Base-by-base conservation (phyloP, 2,329 filamentous ascomycete species). In the Stachybotrys chlorohalonatus region DNA sequence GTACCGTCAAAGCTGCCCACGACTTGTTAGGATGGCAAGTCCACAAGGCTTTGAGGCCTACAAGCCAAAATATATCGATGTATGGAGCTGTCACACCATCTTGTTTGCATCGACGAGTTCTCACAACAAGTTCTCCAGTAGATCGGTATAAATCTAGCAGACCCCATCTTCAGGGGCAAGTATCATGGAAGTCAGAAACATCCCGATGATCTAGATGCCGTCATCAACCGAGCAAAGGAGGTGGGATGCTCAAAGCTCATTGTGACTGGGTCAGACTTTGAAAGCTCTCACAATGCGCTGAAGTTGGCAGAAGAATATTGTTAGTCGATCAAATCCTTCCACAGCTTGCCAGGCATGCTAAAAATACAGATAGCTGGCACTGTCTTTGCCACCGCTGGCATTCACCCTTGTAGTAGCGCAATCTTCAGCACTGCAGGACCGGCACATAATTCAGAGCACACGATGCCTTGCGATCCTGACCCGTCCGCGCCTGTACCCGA, bases 131-230 rank as follows among this genome's bases (percentile, higher is more conserved):
- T 24, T 8, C 45, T 59, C 60, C 42, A 63, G 58, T 66, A 86
- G 83, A 86, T 99, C 65, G 94, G 93, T 55, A 96, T 99, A 77
- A 99, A 99, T 70, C 81, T 99, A 54, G 89, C 92, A 53, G 94
- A 99, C 66, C 89, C 89, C 53, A 90, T 96, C 56, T 99, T 93
- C 70, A 82, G 83, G 50, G 94, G 94, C 52, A 73, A 82, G 47
- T 95, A 97, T 67, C 86, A 95, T 66, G 90, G 89, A 64, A 91
- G 85, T 58, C 79, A 89, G 61, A 73, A 76, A 31, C 90, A 95
- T 63, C 81, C 85, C 11, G 79, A 89, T 63, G 90, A 95, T 66
- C 80, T 93, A 15, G 70, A 78, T 31, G 86, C 84, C 59, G 89
- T 99, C 31, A 75, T 99, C n/a, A 77, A 86, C 59, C 82, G 94